Evolutionary conservation across 2,329 filamentous ascomycete genomes (phyloP).

Genomic region (Fusarium secorum): DNA sequence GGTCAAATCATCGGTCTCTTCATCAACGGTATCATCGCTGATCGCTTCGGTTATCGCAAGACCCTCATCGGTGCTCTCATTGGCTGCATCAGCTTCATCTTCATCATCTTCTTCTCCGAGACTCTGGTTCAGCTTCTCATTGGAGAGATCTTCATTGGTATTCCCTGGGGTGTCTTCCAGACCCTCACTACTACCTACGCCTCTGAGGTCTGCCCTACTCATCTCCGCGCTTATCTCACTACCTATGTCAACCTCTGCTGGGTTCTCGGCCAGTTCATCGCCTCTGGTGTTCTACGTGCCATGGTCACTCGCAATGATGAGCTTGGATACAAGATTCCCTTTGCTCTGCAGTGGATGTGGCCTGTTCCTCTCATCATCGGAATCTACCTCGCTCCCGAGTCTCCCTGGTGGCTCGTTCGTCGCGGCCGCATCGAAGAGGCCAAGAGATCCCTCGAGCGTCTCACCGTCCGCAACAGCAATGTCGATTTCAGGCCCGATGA

Average conservation of each 20-base stretch:
- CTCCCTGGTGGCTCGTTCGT: slow-evolving; percentile 60
- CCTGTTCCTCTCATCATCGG: slow-evolving; percentile 54
- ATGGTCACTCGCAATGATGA: slow-evolving; percentile 49
- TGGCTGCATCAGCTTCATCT: slow-evolving; percentile 54
- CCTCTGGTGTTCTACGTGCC: slow-evolving; percentile 53
- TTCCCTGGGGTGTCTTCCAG: slow-evolving; percentile 58
- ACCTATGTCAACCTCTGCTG: slow-evolving; percentile 60
- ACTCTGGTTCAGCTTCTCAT: slow-evolving; percentile 52
- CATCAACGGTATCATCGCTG: slow-evolving; percentile 57
- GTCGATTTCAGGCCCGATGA: slow-evolving; percentile 51
- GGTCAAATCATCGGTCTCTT: slow-evolving; percentile 62
- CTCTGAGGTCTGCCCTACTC: slow-evolving; percentile 55
- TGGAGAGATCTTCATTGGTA: slow-evolving; percentile 56
- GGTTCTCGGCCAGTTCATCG: slow-evolving; percentile 58
- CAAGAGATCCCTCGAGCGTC: slow-evolving; percentile 49
- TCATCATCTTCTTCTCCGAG: slow-evolving; percentile 57
- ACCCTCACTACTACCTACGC: slow-evolving; percentile 59
- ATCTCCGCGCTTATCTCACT: slow-evolving; percentile 58
- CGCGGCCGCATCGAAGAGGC: slow-evolving; percentile 50
- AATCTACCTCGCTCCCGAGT: slow-evolving; percentile 56
- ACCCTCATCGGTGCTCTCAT: slow-evolving; percentile 55
- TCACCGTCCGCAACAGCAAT: slow-evolving; percentile 50
- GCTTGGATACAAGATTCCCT: slow-evolving; percentile 58
- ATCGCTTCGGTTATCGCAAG: slow-evolving; percentile 56
- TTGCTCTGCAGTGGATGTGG: slow-evolving; percentile 60